phyloP scores from a whole-genome alignment of 768 basidiomycete species.

The Tephrocybe sp. region DNA sequence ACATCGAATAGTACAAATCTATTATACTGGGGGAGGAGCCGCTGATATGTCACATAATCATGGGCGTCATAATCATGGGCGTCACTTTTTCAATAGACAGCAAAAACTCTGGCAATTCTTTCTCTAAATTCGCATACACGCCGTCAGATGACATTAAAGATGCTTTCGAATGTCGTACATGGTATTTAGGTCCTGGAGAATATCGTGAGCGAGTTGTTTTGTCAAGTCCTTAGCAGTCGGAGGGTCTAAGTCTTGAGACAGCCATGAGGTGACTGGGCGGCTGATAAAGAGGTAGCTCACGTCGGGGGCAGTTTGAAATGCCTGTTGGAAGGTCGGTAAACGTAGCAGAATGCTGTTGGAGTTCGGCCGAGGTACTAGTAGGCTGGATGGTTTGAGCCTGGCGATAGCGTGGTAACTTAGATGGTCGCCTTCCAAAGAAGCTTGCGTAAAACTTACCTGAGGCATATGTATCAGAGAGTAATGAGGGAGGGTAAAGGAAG shows the following conservation, averaged over 20 bases:
- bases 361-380: slow-evolving; percentile 5
- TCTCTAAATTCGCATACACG: slow-evolving; percentile 19
- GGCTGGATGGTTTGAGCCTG: slow-evolving; percentile 6
- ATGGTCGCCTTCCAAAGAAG: not conserved
- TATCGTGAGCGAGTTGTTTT: slow-evolving; percentile 22
- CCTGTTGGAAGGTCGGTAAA: not conserved
- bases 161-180: slow-evolving; percentile 21
- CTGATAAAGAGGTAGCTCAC: slow-evolving; percentile 3
- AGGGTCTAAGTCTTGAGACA: not conserved
- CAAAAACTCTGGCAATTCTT: slow-evolving; percentile 34
- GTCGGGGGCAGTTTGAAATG: slow-evolving; percentile 5
- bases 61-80: not conserved
- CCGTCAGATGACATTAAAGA: not conserved
- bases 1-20: slow-evolving; percentile 11
- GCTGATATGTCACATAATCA: not conserved
- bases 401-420: not conserved
- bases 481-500: not conserved
- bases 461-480: slow-evolving; percentile 2
- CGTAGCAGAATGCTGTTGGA: not conserved
- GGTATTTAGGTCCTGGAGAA: slow-evolving; percentile 30
- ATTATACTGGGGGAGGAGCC: not conserved
- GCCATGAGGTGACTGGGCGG: not conserved
- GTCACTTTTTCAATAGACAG: slow-evolving; percentile 12
- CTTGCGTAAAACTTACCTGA: slow-evolving; percentile 4
- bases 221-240: slow-evolving; percentile 4